phyloP scores from a whole-genome alignment of 768 basidiomycete species.

The Mycena indigotica region DNA sequence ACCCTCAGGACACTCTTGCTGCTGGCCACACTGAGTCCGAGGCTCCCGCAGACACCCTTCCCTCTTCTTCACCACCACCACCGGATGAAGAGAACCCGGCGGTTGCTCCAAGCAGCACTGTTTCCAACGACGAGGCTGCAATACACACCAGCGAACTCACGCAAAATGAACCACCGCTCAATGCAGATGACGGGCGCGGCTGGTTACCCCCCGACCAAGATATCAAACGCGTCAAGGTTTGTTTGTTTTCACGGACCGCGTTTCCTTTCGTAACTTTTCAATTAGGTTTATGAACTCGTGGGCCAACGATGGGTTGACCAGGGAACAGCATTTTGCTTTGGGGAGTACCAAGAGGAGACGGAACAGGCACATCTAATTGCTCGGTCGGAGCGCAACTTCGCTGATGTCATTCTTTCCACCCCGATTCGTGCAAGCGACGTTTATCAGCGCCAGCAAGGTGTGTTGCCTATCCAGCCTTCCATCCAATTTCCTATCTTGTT shows the following conservation, averaged over 20 bases:
- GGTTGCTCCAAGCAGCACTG: slow-evolving; percentile 21
- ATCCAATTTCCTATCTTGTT: slow-evolving; percentile 13
- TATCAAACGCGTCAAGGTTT: slow-evolving; percentile 83
- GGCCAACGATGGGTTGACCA: slow-evolving; percentile 93
- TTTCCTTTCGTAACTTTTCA: slow-evolving; percentile 17
- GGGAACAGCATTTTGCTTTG: slow-evolving; percentile 95
- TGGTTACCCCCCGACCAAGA: slow-evolving; percentile 65
- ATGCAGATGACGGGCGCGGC: slow-evolving; percentile 60
- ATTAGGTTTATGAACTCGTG: slow-evolving; percentile 90
- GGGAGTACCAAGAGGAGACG: slow-evolving; percentile 76
- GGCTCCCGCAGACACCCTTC: slow-evolving; percentile 32
- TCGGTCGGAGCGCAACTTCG: slow-evolving; percentile 74
- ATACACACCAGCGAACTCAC: slow-evolving; percentile 36
- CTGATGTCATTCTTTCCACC: slow-evolving; percentile 75
- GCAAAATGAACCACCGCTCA: slow-evolving; percentile 47
- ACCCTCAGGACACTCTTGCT: slow-evolving; percentile 27
- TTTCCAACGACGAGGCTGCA: slow-evolving; percentile 40
- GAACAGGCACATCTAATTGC: slow-evolving; percentile 83
- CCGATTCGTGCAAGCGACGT: slow-evolving; percentile 81
- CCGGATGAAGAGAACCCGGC: slow-evolving; percentile 15
- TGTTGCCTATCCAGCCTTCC: slow-evolving; percentile 28
- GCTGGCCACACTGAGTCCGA: slow-evolving; percentile 30
- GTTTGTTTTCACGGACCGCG: slow-evolving; percentile 31
- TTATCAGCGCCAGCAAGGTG: slow-evolving; percentile 86
- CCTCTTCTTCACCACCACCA: slow-evolving; percentile 18